Percentiles rank a stretch among this genome's conserved stretches.
These are phyloP conservation scores for Coemansia sp. DNA, from an alignment of 192 early-diverging fungal species.

Conservation along the genomic window DNA sequence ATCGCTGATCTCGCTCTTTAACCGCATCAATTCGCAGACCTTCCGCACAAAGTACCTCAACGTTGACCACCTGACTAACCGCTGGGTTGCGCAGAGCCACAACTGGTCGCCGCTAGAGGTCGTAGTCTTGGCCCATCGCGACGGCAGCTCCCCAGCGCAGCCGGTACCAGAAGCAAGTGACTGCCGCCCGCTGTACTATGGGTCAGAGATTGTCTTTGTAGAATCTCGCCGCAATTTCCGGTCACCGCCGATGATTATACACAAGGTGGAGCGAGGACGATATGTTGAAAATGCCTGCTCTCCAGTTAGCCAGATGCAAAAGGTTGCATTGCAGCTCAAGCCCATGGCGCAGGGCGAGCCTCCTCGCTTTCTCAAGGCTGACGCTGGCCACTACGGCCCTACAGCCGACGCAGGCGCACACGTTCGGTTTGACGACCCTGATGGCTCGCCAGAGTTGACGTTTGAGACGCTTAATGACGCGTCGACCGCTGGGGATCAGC, in stretches of 20 bases:
- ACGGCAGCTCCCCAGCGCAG: slow-evolving; percentile 6
- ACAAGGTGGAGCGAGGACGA: slow-evolving; percentile 77
- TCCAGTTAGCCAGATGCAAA: slow-evolving; percentile 85
- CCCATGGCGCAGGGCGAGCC: slow-evolving; percentile 23
- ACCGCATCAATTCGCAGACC: slow-evolving; percentile 90
- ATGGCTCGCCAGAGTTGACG: slow-evolving; percentile 52
- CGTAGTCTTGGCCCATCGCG: slow-evolving; percentile 22
- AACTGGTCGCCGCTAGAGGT: slow-evolving; percentile 57
- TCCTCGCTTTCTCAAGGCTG: slow-evolving; percentile 40
- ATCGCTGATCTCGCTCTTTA: slow-evolving; percentile 80
- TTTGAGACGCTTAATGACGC: slow-evolving; percentile 40
- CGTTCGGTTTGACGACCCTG: slow-evolving; percentile 41
- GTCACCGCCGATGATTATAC: slow-evolving; percentile 72
- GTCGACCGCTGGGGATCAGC: neutral
- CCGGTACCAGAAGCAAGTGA: neutral
- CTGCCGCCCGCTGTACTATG: slow-evolving; percentile 59
- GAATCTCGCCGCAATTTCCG: slow-evolving; percentile 64
- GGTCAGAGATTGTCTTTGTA: slow-evolving; percentile 70
- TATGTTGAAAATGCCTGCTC: slow-evolving; percentile 65
- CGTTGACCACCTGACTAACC: slow-evolving; percentile 53
- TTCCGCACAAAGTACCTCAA: slow-evolving; percentile 84
- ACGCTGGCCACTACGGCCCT: slow-evolving; percentile 42
- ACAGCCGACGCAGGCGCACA: slow-evolving; percentile 9
- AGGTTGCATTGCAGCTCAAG: slow-evolving; percentile 66
- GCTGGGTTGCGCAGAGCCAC: slow-evolving; percentile 56